Conservation (phyloP, 192 early-diverging fungal genomes). For the Helicostylum pulchrum region DNA sequence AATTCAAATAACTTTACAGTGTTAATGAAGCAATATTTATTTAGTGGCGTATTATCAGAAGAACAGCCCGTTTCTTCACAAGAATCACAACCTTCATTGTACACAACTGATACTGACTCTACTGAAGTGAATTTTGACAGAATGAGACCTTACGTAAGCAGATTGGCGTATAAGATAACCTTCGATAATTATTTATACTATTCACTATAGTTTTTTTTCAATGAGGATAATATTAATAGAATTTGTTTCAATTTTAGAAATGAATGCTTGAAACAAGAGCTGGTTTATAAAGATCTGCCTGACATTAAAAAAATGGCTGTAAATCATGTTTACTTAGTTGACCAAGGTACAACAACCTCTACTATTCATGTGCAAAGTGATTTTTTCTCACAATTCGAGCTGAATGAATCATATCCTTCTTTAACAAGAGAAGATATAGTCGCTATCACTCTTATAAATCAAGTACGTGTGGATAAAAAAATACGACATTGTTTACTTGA, state of each 20-base stretch:
- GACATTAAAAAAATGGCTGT: slow-evolving; percentile 4
- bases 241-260: slow-evolving; percentile 5
- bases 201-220: not conserved
- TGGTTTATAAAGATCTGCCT: slow-evolving; percentile 1
- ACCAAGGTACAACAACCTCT: not conserved
- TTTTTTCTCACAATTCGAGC: not conserved
- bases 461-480: slow-evolving; percentile 8
- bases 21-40: too few relatives aligned
- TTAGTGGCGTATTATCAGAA: too few relatives aligned
- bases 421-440: slow-evolving; percentile 14
- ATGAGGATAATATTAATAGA: slow-evolving; percentile 1
- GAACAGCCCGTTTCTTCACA: too few relatives aligned
- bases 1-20: too few relatives aligned
- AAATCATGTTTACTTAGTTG: slow-evolving; percentile 3
- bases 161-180: too few relatives aligned
- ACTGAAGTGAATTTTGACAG: too few relatives aligned
- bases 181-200: too few relatives aligned
- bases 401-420: slow-evolving; percentile 2
- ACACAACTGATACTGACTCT: too few relatives aligned
- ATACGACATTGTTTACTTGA: not conserved
- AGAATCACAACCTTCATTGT: too few relatives aligned
- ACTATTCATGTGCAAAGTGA: slow-evolving; percentile 3
- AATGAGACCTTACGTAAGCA: too few relatives aligned
- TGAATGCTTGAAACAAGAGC: slow-evolving; percentile 5
- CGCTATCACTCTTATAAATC: not conserved